Evolutionary conservation across 805 yeast species (phyloP).

Genomic region (Starmerella sirachaensis): DNA sequence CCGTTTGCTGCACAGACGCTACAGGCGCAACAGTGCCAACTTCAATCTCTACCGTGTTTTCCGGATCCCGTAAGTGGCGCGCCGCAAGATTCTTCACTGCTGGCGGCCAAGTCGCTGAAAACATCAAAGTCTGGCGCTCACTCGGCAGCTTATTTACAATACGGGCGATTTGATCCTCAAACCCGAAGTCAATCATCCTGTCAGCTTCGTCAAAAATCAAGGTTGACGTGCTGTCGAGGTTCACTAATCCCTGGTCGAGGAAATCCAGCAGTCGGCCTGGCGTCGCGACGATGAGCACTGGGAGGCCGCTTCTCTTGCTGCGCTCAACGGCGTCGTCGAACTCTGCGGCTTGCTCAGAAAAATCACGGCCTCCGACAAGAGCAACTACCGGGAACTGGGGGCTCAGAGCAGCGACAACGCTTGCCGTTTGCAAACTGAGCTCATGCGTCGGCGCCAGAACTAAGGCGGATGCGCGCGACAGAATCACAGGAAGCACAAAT

Average conservation of each 20-base stretch:
- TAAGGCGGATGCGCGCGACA: conserved; percentile 43
- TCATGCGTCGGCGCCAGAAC: conserved; percentile 90
- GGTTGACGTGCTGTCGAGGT: conserved; percentile 48
- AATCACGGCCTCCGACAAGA: conserved; percentile 81
- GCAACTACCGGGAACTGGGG: conserved; percentile 36
- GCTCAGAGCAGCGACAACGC: conserved; percentile 47
- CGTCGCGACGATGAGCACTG: conserved; percentile 70
- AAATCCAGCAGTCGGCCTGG: conserved; percentile 87
- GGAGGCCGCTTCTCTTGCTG: neutral
- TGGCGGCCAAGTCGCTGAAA: conserved; percentile 84
- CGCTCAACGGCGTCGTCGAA: conserved; percentile 51
- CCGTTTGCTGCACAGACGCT: conserved; percentile 43
- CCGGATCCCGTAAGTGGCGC: conserved; percentile 58
- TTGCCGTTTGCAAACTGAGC: conserved; percentile 73
- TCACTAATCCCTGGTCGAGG: conserved; percentile 52
- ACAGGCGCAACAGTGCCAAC: conserved; percentile 10
- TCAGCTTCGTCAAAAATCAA: conserved; percentile 90
- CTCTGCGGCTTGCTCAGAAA: conserved; percentile 56
- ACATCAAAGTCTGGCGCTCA: conserved; percentile 66
- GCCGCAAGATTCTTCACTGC: conserved; percentile 54
- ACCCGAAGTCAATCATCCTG: conserved; percentile 89
- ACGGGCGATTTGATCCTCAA: conserved; percentile 62
- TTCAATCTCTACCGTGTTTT: conserved; percentile 41
- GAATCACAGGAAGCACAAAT: conserved; percentile 58
- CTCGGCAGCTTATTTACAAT: conserved; percentile 48